These are phyloP conservation scores for Taiozyma sp. DNA, from an alignment of 1,139 yeast species.

Conservation along the genomic window DNA sequence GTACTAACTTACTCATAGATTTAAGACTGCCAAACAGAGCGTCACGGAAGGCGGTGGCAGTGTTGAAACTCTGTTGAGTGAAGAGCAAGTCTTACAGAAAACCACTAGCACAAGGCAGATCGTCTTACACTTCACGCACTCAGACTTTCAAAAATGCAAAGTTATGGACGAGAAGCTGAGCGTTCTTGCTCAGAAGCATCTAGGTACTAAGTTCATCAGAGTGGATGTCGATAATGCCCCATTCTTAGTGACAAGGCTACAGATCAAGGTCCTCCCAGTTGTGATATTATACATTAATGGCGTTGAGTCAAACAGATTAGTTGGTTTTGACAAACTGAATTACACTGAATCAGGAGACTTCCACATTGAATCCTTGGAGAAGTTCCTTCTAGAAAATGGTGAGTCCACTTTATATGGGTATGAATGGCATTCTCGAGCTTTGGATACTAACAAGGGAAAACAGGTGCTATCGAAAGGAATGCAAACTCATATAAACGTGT, in stretches of 20 bases:
- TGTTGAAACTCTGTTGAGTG: slow-evolving; percentile 39
- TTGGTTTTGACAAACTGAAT: slow-evolving; percentile 64
- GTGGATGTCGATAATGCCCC: slow-evolving; percentile 68
- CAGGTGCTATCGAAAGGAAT: slow-evolving; percentile 13
- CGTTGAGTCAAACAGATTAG: slow-evolving; percentile 49
- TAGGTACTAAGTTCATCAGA: slow-evolving; percentile 48
- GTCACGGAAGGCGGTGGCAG: slow-evolving; percentile 39
- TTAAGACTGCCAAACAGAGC: slow-evolving; percentile 34
- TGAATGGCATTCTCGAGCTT: background rate
- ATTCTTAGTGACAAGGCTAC: slow-evolving; percentile 59
- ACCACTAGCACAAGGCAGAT: slow-evolving; percentile 41
- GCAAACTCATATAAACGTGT: slow-evolving; percentile 19
- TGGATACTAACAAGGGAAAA: slow-evolving; percentile 20
- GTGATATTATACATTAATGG: slow-evolving; percentile 62
- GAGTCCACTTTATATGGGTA: slow-evolving; percentile 7
- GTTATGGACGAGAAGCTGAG: slow-evolving; percentile 49
- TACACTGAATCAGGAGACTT: slow-evolving; percentile 35
- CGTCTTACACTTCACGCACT: slow-evolving; percentile 64
- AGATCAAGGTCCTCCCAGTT: slow-evolving; percentile 66
- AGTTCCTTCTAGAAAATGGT: slow-evolving; percentile 29
- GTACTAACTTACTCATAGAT: slow-evolving; percentile 24
- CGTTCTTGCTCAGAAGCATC: slow-evolving; percentile 51
- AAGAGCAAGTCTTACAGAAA: slow-evolving; percentile 50
- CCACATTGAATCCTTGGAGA: slow-evolving; percentile 42
- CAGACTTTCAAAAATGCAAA: slow-evolving; percentile 54